Evolutionary conservation across 164 flowering plant species (phyloP).

Genomic region (Liriodendron chinense): DNA sequence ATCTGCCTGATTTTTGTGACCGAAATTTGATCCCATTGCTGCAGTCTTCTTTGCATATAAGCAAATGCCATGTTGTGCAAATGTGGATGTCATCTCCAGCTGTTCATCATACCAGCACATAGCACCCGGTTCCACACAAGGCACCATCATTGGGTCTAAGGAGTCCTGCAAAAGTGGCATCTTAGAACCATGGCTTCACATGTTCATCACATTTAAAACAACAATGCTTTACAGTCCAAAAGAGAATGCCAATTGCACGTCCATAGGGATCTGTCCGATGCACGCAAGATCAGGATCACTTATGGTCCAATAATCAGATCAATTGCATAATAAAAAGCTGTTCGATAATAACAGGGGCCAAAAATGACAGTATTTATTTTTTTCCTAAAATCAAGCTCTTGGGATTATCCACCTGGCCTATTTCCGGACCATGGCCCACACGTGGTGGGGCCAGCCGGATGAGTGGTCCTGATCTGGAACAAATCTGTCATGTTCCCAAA

Average conservation of each 20-base stretch:
- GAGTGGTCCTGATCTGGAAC: too few species aligned
- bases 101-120: slow-evolving; percentile 45
- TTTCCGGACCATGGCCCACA: not conserved
- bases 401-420: not conserved
- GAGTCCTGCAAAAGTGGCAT: slow-evolving; percentile 41
- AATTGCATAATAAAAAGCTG: not conserved
- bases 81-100: slow-evolving; percentile 57
- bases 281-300: not conserved
- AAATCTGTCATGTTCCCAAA: not conserved
- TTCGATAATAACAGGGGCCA: not conserved
- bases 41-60: slow-evolving; percentile 47
- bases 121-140: slow-evolving; percentile 39
- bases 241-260: not conserved
- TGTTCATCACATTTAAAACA: not conserved
- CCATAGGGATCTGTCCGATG: too few species aligned
- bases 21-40: slow-evolving; percentile 26
- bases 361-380: not conserved
- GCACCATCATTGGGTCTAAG: slow-evolving; percentile 27
- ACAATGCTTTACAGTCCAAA: not conserved
- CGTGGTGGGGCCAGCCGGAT: too few species aligned
- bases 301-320: not conserved
- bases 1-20: slow-evolving; percentile 31
- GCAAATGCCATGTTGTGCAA: slow-evolving; percentile 77
- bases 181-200: slow-evolving; percentile 3
- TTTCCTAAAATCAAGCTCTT: not conserved